Evolutionary conservation across 768 basidiomycete species (phyloP), one percentile per base, ranked within the genome.

Genomic region (Cystobasidium onofrii): DNA sequence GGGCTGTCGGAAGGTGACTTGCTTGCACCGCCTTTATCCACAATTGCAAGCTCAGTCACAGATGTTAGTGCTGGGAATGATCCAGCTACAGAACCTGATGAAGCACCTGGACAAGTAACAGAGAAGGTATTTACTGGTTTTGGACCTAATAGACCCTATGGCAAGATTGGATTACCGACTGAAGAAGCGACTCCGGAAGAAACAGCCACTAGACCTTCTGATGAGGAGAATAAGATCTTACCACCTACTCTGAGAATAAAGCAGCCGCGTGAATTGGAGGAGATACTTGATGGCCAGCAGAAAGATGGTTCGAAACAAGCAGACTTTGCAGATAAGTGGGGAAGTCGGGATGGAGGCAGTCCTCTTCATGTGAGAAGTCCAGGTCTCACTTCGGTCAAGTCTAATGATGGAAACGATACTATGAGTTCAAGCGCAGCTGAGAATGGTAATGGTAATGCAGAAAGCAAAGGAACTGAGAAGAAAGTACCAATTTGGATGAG

Each of bases 401-500:
- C 41, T 3, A n/a, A 25, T 15, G 17, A 54, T 27, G 46, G 50
- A 6, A 23, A 23, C 7, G 25, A 6, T 34, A 20, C 12, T 18
- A 18, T 43, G 41, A 43, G 18, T 20, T 39, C 39, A 15, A 6
- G 15, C 15, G 39, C 39, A 15, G 39, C 7, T 39, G 39, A 39
- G 39, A 39, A 39, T 39, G 39, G 39, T 6, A 6, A 15, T 39
- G 39, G 39, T 6, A n/a, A 6, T 39, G 33, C 25, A 7, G 36
- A 31, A 31, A n/a, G 61, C n/a, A 39, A 34, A 27, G 44, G 44
- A n/a, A 31, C 20, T 23, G 66, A 23, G 23, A 69, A 69, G 46
- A 69, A 52, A 52, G 66, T 69, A 17, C 66, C 66, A 20, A 69
- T 69, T 7, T 69, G 66, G 66, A 50, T 69, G 66, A 44, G 66